These are phyloP conservation scores for Suillus subaureus DNA, from an alignment of 768 basidiomycete genomes.

Conservation along the genomic window DNA sequence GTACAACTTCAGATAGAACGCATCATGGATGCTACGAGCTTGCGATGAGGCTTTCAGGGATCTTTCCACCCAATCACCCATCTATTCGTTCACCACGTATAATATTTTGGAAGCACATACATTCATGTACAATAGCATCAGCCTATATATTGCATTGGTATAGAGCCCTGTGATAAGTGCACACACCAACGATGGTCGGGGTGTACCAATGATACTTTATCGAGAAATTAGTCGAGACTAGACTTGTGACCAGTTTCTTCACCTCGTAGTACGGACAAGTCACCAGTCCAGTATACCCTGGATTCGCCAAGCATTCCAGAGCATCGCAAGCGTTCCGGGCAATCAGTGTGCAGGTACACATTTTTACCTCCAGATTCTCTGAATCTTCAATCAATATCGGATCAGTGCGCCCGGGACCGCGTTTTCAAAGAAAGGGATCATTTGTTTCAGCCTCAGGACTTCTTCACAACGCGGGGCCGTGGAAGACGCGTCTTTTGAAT, in stretches of 20 bases:
- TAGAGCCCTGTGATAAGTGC: no score
- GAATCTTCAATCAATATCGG: not conserved
- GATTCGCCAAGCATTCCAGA: not conserved
- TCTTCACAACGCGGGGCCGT: not conserved
- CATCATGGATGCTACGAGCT: conserved; percentile 43
- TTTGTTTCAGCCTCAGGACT: not conserved
- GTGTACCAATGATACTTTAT: no score
- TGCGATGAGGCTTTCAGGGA: conserved; percentile 6
- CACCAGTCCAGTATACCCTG: no score
- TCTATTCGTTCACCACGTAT: conserved; percentile 10
- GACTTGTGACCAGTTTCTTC: not conserved
- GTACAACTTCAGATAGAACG: conserved; percentile 68
- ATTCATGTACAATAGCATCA: conserved; percentile 9
- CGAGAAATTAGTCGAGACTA: no score
- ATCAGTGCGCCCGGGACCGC: not conserved
- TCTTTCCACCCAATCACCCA: conserved; percentile 3
- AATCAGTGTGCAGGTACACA: not conserved
- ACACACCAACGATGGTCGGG: not conserved
- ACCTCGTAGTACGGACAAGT: no score
- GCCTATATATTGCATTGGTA: not conserved
- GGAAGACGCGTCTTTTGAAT: not conserved
- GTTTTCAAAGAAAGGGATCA: not conserved
- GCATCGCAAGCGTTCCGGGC: not conserved
- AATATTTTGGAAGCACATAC: conserved; percentile 5
- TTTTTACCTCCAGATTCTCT: no score